These are phyloP conservation scores for Penicillium psychrosexuale DNA, from an alignment of 2,329 filamentous ascomycete species.

Conservation along the genomic window DNA sequence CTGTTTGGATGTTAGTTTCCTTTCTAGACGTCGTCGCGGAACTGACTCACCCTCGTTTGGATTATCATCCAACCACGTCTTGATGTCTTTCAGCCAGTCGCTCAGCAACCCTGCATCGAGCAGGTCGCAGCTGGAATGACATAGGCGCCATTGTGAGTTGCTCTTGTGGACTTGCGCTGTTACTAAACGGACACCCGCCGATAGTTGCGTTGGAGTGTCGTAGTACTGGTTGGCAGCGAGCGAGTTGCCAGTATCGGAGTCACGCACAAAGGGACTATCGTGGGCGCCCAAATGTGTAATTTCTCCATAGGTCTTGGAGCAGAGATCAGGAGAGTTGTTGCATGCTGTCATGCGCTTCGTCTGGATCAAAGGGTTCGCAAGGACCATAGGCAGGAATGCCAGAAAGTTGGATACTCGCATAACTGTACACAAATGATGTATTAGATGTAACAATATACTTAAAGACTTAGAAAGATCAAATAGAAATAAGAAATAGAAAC, in stretches of 20 bases:
- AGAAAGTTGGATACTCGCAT: conserved; percentile 33
- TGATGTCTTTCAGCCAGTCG: conserved; percentile 63
- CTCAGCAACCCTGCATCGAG: conserved; percentile 66
- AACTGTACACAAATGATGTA: conserved; percentile 4
- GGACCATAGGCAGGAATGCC: conserved; percentile 28
- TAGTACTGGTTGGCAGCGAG: conserved; percentile 69
- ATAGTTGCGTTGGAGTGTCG: conserved; percentile 68
- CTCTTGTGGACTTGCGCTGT: conserved; percentile 68
- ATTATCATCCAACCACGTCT: conserved; percentile 66
- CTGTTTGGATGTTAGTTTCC: conserved; percentile 30
- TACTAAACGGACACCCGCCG: conserved; percentile 68
- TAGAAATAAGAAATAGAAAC: background rate
- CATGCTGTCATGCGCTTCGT: conserved; percentile 53
- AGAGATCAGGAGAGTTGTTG: conserved; percentile 77
- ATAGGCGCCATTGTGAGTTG: conserved; percentile 61
- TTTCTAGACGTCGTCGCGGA: background rate
- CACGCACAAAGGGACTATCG: conserved; percentile 68
- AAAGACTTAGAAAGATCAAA: background rate
- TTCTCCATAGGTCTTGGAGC: conserved; percentile 67
- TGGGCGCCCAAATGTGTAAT: conserved; percentile 77
- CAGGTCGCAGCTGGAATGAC: conserved; percentile 65
- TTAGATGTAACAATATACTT: background rate
- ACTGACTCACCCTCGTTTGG: conserved; percentile 55
- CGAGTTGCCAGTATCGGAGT: conserved; percentile 59
- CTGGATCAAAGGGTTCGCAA: conserved; percentile 26